Conservation (phyloP, 148 eudicot genomes). For the Nyssa sinensis region DNA sequence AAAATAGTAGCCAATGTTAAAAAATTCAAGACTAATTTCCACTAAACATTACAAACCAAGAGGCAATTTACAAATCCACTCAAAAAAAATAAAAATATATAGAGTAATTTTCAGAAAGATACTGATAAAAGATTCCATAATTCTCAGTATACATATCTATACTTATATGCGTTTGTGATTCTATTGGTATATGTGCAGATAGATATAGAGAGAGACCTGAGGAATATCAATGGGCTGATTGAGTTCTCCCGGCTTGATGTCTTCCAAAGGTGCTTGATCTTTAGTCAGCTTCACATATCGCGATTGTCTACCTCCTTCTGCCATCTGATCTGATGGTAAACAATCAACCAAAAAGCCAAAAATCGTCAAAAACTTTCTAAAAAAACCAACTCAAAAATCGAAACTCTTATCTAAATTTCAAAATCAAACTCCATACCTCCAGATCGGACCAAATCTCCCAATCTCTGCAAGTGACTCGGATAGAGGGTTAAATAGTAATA, state of each 20-base stretch:
- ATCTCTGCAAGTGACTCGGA: background rate
- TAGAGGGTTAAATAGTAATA: background rate
- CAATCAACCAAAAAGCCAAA: background rate
- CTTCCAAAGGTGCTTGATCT: conserved; percentile 61
- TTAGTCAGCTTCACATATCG: conserved; percentile 78
- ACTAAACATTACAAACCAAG: background rate
- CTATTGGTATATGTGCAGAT: background rate
- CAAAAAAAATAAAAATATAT: background rate
- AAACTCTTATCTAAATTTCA: background rate
- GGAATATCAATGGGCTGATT: conserved; percentile 91
- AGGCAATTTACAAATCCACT: background rate
- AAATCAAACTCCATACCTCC: background rate
- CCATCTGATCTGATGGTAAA: conserved; percentile 36
- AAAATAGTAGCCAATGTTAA: background rate
- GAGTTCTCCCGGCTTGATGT: conserved; percentile 86
- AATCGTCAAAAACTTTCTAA: background rate
- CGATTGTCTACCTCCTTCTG: conserved; percentile 50
- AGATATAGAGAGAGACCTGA: conserved; percentile 51
- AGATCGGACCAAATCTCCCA: background rate
- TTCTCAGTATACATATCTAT: background rate
- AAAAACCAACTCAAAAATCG: no score
- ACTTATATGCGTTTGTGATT: background rate
- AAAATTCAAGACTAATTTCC: background rate
- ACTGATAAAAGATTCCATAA: no score
- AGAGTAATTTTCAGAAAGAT: background rate